Percentiles rank a stretch among this genome's conserved stretches.
phyloP scores from a whole-genome alignment of 1,284 basidiomycete genomes.

The Cystobasidium sp. region DNA sequence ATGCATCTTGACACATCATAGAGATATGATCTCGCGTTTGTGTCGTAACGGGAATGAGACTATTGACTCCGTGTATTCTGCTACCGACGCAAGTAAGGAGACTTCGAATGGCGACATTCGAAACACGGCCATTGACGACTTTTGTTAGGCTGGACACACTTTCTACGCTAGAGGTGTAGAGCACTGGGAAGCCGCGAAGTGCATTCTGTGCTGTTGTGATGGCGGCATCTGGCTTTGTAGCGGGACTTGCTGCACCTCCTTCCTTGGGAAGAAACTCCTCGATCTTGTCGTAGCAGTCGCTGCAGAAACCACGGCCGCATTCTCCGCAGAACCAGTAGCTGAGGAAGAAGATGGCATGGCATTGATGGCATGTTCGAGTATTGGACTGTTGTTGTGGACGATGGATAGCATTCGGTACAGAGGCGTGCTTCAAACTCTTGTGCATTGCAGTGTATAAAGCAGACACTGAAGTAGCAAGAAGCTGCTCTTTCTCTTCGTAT shows the following conservation, averaged over 20 bases:
- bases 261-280: slow-evolving; percentile 46
- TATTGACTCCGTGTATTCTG: slow-evolving; percentile 18
- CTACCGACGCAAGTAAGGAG: slow-evolving; percentile 3
- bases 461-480: slow-evolving; percentile 66
- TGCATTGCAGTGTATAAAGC: slow-evolving; percentile 71
- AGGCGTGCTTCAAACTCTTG: slow-evolving; percentile 71
- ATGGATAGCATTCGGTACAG: slow-evolving; percentile 67
- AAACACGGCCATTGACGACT: slow-evolving; percentile 5
- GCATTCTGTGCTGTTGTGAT: background rate
- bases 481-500: slow-evolving; percentile 50
- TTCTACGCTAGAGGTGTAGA: too few species aligned
- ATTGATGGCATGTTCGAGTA: slow-evolving; percentile 84
- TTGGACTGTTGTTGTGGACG: slow-evolving; percentile 75
- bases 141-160: background rate
- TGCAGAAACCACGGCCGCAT: slow-evolving; percentile 89
- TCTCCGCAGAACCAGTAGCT: slow-evolving; percentile 83
- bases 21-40: background rate
- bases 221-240: slow-evolving; percentile 6
- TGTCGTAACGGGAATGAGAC: slow-evolving; percentile 18
- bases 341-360: slow-evolving; percentile 87
- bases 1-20: background rate
- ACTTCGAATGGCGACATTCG: background rate
- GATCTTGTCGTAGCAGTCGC: slow-evolving; percentile 68
- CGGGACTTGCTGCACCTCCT: background rate
- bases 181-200: too few species aligned